phyloP scores from a whole-genome alignment of 768 basidiomycete species.

The Termitomyces sp. region DNA sequence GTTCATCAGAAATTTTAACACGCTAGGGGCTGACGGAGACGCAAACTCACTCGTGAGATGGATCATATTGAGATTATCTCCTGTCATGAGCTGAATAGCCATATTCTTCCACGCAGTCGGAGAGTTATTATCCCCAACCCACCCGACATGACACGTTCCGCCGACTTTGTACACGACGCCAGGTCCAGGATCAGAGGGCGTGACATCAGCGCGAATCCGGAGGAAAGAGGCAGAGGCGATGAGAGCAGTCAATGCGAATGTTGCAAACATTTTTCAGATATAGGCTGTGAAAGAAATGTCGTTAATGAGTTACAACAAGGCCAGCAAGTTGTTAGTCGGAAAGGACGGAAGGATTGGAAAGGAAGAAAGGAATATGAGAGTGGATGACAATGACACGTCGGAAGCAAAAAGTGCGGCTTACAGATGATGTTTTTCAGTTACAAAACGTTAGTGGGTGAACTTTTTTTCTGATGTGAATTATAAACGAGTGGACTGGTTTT shows the following conservation, averaged over 20 bases:
- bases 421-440: not conserved
- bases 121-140: constrained; percentile 48
- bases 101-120: constrained; percentile 64
- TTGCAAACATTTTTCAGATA: constrained; percentile 29
- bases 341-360: not conserved
- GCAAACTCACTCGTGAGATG: constrained; percentile 54
- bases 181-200: constrained; percentile 57
- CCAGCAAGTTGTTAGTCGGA: constrained; percentile 9
- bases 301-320: constrained; percentile 3
- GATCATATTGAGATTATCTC: constrained; percentile 65
- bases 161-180: constrained; percentile 56
- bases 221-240: constrained; percentile 31
- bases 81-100: constrained; percentile 79
- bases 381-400: constrained; percentile 9
- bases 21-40: not conserved
- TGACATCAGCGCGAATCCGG: constrained; percentile 45
- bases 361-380: not conserved
- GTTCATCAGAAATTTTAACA: not conserved
- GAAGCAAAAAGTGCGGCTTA: not conserved
- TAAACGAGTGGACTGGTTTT: constrained; percentile 10
- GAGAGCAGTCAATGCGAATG: constrained; percentile 31
- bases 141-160: constrained; percentile 46
- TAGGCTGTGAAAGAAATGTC: not conserved
- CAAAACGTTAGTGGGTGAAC: not conserved
- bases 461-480: not conserved